Evolutionary conservation across 306 rosid species (phyloP), one percentile per base, ranked within the genome.

Genomic region (Aeschynomene evenia): DNA sequence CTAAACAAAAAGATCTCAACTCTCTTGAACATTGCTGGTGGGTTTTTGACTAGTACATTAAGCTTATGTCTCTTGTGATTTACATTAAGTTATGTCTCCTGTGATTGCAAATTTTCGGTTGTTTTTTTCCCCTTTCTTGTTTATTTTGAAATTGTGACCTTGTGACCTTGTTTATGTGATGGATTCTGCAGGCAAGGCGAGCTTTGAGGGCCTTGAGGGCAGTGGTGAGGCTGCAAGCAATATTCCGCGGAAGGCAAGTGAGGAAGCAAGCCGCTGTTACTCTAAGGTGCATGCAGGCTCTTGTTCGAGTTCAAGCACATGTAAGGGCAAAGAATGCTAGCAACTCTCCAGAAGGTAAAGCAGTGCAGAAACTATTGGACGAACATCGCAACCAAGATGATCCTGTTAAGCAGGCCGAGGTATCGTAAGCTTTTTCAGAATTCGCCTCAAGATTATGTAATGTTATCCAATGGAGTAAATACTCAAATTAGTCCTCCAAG

Each of bases 261-360:
- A 81, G 98, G 52, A 90, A 86, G 79, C 98, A 90, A 84, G 96
- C 98, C 1, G 97, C 89, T 8, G 85, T 94, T 43, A 90, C 98
- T 16, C 79, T 94, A 39, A 85, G 90, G 75, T 94, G 98, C 64
- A 90, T 90, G 98, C 97, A 93, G 72, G 97, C 98, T 49, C 96
- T 94, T 15, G 96, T 90, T 64, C 82, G 89, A 67, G 96, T 87
- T 81, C 95, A 94, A 75, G 80, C 93, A 16, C 79, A 81, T 33
- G 83, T 82, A 16, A 81, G 85, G 68, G 92, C 94, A 19, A 81
- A 70, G 76, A 75, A 75, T 71, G 91, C 50, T 40, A 72, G 67
- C 11, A 42, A 50, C 34, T 82, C 84, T 14, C 68, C 79, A 26
- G 78, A 81, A 75, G 82, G 71, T 15, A 80, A 78, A 74, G 66